Base-by-base conservation (phyloP, 495 filamentous ascomycete genomes). In the Hypoxylon trugodes region DNA sequence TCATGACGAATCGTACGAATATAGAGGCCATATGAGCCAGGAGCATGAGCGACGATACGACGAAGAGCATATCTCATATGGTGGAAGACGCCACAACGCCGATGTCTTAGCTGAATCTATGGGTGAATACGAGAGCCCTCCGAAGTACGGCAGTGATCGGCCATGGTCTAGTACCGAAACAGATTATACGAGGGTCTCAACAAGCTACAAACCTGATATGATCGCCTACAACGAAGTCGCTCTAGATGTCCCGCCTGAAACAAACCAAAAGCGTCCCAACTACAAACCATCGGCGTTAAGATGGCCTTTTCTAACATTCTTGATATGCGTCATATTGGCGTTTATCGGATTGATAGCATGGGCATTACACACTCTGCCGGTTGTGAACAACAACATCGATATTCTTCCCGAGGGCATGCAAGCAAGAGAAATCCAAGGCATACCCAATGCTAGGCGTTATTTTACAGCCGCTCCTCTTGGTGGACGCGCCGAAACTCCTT, bases 221-320 rank as follows among this genome's bases (percentile, higher is more conserved):
- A 49, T 55, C 15, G 40, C 15, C 13, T 56, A 42, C 25, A 22
- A 43, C 21, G 62, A 66, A 37, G 21, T 28, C 12, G 9, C 48
- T 15, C 9, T 46, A 7, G 22, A 25, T 7, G 37, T 24, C 33
- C 22, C 36, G 18, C 42, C 32, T 21, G 16, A 24, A 13, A 32
- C 50, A 30, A 42, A 59, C 22, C 47, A 47, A 24, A 41, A 59
- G 25, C 54, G 33, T 10, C 69, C 69, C 24, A 70, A 76, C 54
- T 77, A 77, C 54, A 69, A 66, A 43, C 75, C 75, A 6, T 35
- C 59, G n/a, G 62, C 73, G 6, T 42, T 77, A 52, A 65, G 70
- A 66, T 74, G 75, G 72, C 59, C 65, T 16, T 77, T 76, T 62
- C 55, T 77, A n/a, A 33, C 41, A 0, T 32, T 7, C 26, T 40